phyloP scores from a whole-genome alignment of 495 filamentous ascomycete species.

The Aspergillus campestris region DNA sequence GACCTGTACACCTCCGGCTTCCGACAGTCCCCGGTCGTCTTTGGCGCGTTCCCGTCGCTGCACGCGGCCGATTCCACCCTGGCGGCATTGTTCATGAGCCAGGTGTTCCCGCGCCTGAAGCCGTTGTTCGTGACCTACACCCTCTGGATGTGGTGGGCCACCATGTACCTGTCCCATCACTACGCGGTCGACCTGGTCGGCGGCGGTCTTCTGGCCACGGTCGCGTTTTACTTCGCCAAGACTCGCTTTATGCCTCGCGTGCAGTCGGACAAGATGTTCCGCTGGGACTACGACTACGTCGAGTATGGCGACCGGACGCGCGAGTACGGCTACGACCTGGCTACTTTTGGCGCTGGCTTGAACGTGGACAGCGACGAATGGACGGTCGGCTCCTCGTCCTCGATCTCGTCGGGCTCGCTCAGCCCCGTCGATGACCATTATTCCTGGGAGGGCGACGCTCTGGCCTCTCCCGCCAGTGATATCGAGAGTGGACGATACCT shows the following conservation, averaged over 20 bases:
- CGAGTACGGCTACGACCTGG: slow-evolving; percentile 48
- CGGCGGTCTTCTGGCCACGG: slow-evolving; percentile 71
- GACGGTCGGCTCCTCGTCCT: slow-evolving; percentile 66
- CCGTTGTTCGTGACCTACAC: slow-evolving; percentile 72
- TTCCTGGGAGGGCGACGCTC: slow-evolving; percentile 54
- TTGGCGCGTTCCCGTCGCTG: slow-evolving; percentile 88
- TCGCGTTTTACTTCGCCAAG: slow-evolving; percentile 71
- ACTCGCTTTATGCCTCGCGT: slow-evolving; percentile 70
- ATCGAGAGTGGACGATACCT: slow-evolving; percentile 39
- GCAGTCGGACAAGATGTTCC: slow-evolving; percentile 73
- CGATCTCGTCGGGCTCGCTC: slow-evolving; percentile 52
- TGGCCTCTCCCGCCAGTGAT: slow-evolving; percentile 45
- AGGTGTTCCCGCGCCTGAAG: slow-evolving; percentile 73
- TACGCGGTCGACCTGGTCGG: slow-evolving; percentile 90
- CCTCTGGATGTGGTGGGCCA: slow-evolving; percentile 96
- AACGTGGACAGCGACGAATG: slow-evolving; percentile 61
- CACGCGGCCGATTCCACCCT: slow-evolving; percentile 80
- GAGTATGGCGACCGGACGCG: slow-evolving; percentile 60
- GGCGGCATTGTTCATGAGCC: slow-evolving; percentile 86
- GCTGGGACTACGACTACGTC: slow-evolving; percentile 94
- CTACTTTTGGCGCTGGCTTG: slow-evolving; percentile 47
- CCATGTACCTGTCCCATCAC: slow-evolving; percentile 94
- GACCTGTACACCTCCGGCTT: slow-evolving; percentile 89
- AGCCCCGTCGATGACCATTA: slow-evolving; percentile 55
- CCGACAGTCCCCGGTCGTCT: slow-evolving; percentile 80